Percentiles rank a stretch among this genome's conserved stretches.
Evolutionary conservation across 1,284 basidiomycete species (phyloP).

Genomic region (Marasmius sp.): DNA sequence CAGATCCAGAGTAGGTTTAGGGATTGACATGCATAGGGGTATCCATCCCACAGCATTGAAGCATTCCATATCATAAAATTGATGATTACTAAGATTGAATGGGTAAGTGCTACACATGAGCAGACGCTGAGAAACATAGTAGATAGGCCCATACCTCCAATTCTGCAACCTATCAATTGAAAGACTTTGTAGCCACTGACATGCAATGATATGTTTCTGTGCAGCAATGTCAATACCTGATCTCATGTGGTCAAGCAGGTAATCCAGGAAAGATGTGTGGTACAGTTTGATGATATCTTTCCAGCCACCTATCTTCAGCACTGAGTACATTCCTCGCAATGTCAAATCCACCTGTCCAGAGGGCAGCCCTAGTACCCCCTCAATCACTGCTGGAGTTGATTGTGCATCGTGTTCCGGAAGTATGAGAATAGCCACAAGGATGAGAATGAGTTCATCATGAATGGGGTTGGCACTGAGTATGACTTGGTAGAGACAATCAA

Average conservation of each 20-base stretch:
- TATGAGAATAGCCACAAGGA: not conserved
- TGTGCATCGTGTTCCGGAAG: not conserved
- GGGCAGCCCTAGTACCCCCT: not conserved
- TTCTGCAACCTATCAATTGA: too few relatives aligned
- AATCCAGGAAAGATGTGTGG: not conserved
- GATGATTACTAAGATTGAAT: too few relatives aligned
- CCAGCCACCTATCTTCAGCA: not conserved
- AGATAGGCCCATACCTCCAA: too few relatives aligned
- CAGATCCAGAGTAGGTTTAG: too few relatives aligned
- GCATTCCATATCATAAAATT: too few relatives aligned
- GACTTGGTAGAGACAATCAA: conserved; percentile 17
- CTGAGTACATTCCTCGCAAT: not conserved
- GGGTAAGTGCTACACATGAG: too few relatives aligned
- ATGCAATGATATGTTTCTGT: too few relatives aligned
- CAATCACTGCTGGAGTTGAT: not conserved
- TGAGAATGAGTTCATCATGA: too few relatives aligned
- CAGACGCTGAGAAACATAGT: too few relatives aligned
- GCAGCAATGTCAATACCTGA: not conserved
- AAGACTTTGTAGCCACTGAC: too few relatives aligned
- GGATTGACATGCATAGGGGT: too few relatives aligned
- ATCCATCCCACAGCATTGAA: too few relatives aligned
- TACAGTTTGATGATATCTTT: not conserved
- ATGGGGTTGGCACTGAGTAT: not conserved
- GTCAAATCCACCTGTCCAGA: not conserved
- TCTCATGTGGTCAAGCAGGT: not conserved